phyloP scores from a whole-genome alignment of 768 basidiomycete species.

The Tylopilus cervinicoccineus region DNA sequence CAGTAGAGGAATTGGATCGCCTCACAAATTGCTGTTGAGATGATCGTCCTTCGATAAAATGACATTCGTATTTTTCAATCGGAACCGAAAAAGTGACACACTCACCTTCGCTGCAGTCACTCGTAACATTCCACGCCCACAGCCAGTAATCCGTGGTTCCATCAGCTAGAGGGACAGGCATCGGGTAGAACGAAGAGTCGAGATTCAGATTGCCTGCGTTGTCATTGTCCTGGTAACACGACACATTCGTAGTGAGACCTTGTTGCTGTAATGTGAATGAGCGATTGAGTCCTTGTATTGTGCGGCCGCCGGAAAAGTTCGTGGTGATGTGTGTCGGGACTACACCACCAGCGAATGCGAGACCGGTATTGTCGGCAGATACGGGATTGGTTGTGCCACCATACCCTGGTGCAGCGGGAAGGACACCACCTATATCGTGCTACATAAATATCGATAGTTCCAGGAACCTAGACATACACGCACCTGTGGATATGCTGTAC shows the following conservation, averaged over 20 bases:
- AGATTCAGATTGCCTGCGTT: background rate
- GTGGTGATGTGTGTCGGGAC: slow-evolving; percentile 1
- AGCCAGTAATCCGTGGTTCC: slow-evolving; percentile 5
- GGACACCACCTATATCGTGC: slow-evolving; percentile 4
- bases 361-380: background rate
- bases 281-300: background rate
- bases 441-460: background rate
- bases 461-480: background rate
- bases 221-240: background rate
- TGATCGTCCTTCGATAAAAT: background rate
- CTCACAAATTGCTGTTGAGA: slow-evolving; percentile 5
- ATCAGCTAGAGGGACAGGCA: background rate
- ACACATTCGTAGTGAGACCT: slow-evolving; percentile 17
- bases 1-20: background rate
- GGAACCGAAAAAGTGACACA: accelerated
- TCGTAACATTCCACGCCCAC: slow-evolving; percentile 3
- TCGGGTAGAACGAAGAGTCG: background rate
- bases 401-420: slow-evolving; percentile 1
- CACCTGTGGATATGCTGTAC: slow-evolving; percentile 17
- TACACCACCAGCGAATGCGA: background rate
- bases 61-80: background rate
- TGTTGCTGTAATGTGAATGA: slow-evolving; percentile 10
- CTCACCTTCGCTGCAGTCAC: slow-evolving; percentile 1
- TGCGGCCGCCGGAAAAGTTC: background rate
- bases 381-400: background rate